Evolutionary conservation across 192 early-diverging fungal species (phyloP), one percentile per base, ranked within the genome.

Genomic region (Coemansia sp.): DNA sequence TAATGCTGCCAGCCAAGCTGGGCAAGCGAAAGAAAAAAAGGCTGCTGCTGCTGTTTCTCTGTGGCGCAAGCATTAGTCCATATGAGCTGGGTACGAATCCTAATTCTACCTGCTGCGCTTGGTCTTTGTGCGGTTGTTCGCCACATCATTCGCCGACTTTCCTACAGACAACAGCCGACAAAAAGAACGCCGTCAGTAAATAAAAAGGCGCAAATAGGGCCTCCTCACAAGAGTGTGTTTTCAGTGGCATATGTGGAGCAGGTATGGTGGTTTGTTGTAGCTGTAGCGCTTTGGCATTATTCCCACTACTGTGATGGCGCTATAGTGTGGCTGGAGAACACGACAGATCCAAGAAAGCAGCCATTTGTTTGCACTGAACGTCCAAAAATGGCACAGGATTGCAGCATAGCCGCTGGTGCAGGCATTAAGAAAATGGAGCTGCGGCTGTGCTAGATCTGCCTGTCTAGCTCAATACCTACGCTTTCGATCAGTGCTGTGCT

Each of bases 401-500:
- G 13, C n/a, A 50, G 19, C 19, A 18, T 16, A 18, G 11, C 47
- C 2, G 6, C 48, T 50, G 19, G 48, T 50, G 48, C 8, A 8
- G 6, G 52, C 21, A 54, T 2, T 26, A 9, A 12, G 44, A 1
- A 9, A 45, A 45, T 15, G 44, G 44, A 5, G 44, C 21, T 54
- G 52, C 32, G 32, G 32, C 32, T 32, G 32, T 32, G 52, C 52
- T 12, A 18, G 13, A 50, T 50, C n/a, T 9, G 16, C 6, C 16
- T 6, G 47, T 53, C n/a, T 53, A 32, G 56, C 19, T 13, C 26
- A 56, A 16, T 18, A 59, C 72, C 64, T 74, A 69, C 70, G 79
- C 62, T 65, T 76, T 45, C 73, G 73, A 57, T 70, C 67, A 32
- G 63, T 61, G 68, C 74, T 73, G 63, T 68, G 65, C 68, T 74